Evolutionary conservation across 2,329 filamentous ascomycete genomes (phyloP).

Genomic region (Gliomastix tumulicola): DNA sequence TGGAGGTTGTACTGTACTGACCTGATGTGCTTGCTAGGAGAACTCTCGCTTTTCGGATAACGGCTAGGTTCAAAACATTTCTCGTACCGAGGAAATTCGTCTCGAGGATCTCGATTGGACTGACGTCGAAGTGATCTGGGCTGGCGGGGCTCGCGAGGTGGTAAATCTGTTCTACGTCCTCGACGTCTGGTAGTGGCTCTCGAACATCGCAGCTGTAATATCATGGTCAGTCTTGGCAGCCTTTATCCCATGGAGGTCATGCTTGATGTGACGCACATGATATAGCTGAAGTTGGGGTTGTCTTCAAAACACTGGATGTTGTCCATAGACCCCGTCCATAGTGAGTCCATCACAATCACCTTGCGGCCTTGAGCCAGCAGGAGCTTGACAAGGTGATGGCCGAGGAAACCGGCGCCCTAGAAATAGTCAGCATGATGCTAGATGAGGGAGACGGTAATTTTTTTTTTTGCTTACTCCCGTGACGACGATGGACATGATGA

Average conservation of each 20-base stretch:
- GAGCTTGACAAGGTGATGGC: conserved; percentile 6
- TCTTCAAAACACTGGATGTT: conserved; percentile 3
- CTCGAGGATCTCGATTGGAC: conserved; percentile 7
- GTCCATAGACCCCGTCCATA: conserved; percentile 7
- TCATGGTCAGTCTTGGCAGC: background rate
- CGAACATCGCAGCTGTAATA: conserved; percentile 5
- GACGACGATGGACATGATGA: conserved; percentile 5
- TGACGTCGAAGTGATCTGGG: conserved; percentile 7
- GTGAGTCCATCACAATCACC: conserved; percentile 6
- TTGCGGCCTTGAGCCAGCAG: conserved; percentile 3
- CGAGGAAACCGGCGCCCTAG: conserved; percentile 8
- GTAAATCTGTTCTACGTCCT: conserved; percentile 5
- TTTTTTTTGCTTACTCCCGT: conserved; percentile 5
- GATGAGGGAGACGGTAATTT: background rate
- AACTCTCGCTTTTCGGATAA: conserved; percentile 4
- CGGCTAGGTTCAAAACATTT: conserved; percentile 6
- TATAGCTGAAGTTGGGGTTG: conserved; percentile 2
- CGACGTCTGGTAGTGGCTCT: conserved; percentile 3
- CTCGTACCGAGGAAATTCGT: conserved; percentile 8
- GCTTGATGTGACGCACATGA: background rate
- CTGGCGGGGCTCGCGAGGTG: conserved; percentile 8
- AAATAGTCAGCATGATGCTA: background rate
- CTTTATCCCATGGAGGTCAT: background rate
- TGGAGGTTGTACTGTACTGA: background rate
- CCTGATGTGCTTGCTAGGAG: conserved; percentile 8